phyloP scores from a whole-genome alignment of 108 stramenopile genomes.

The Nitzschia sp. region DNA sequence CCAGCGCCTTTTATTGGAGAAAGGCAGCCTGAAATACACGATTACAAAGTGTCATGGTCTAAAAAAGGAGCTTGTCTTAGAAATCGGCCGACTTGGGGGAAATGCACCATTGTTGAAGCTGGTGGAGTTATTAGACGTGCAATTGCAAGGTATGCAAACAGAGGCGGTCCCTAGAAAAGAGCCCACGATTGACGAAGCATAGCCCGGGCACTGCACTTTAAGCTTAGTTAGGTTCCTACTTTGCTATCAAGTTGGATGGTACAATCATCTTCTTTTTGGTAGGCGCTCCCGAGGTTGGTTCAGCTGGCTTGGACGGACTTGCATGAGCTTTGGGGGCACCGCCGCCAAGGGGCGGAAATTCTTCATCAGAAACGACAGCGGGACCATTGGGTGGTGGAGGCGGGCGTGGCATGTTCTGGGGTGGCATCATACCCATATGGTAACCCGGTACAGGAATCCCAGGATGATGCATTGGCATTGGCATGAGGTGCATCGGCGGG shows the following conservation, averaged over 20 bases:
- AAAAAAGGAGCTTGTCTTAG: conserved; percentile 52
- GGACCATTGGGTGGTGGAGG: not conserved
- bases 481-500: conserved; percentile 13
- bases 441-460: conserved; percentile 17
- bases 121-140: conserved; percentile 68
- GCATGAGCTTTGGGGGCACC: not conserved
- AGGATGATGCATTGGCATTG: not conserved
- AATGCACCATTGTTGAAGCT: conserved; percentile 68
- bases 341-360: conserved; percentile 39
- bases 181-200: conserved; percentile 15
- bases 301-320: not conserved
- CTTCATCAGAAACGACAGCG: conserved; percentile 25
- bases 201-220: not conserved
- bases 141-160: conserved; percentile 51
- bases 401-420: conserved; percentile 2
- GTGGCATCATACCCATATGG: conserved; percentile 5
- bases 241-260: conserved; percentile 3
- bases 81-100: conserved; percentile 74
- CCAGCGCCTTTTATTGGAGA: conserved; percentile 63
- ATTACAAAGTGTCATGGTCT: conserved; percentile 62
- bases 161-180: conserved; percentile 1
- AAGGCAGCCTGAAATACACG: conserved; percentile 77
- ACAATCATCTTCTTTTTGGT: not conserved
- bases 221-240: not conserved
- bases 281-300: not conserved